These are phyloP conservation scores for Apiospora hydei DNA, from an alignment of 2,329 filamentous ascomycete species.

Conservation along the genomic window DNA sequence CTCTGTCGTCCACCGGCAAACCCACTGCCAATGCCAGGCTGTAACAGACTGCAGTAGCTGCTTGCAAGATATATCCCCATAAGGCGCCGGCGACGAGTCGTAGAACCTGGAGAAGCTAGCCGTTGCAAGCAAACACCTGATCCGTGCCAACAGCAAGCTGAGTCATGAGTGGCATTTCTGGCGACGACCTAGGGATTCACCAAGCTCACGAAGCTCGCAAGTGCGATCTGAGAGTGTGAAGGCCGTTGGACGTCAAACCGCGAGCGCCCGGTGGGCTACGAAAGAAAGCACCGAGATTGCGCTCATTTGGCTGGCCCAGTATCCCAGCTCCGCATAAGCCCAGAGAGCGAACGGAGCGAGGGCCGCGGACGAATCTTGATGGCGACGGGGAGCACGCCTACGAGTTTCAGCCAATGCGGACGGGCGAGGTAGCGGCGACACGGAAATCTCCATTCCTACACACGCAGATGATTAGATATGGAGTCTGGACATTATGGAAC, in stretches of 20 bases:
- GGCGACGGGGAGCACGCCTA: conserved; percentile 4
- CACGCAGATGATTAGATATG: conserved; percentile 13
- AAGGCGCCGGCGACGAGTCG: not conserved
- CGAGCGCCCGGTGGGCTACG: not conserved
- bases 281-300: not conserved
- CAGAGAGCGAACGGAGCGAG: not conserved
- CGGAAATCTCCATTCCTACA: not conserved
- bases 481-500: not conserved
- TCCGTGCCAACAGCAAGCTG: conserved; percentile 20
- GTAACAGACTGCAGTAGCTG: not conserved
- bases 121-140: conserved; percentile 3
- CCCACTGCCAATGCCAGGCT: conserved; percentile 2
- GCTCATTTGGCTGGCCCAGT: not conserved
- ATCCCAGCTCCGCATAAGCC: conserved; percentile 6
- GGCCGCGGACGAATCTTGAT: conserved; percentile 15
- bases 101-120: conserved; percentile 13
- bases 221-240: not conserved
- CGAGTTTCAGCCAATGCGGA: conserved; percentile 17
- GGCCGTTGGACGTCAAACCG: not conserved
- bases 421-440: not conserved
- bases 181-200: not conserved
- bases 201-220: not conserved
- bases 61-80: not conserved
- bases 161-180: conserved; percentile 8
- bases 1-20: not conserved